phyloP scores from a whole-genome alignment of 2,329 filamentous ascomycete genomes.

The Elsinoe ampelina region DNA sequence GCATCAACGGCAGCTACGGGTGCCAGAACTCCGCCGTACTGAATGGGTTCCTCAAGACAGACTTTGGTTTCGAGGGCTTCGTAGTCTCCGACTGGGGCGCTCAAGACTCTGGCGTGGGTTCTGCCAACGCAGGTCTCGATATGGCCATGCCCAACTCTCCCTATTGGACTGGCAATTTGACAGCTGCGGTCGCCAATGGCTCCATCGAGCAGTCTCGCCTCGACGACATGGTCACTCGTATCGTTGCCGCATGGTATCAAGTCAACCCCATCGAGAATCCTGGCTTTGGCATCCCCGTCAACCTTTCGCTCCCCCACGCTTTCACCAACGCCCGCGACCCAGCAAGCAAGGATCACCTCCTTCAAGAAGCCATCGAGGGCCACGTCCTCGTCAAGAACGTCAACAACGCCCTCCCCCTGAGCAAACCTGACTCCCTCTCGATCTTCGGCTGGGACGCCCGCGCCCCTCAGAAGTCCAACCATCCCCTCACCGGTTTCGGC shows the following conservation, averaged over 20 bases:
- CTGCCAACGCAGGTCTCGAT: conserved; percentile 24
- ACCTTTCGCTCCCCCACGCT: conserved; percentile 18
- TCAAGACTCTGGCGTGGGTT: conserved; percentile 23
- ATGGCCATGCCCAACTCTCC: conserved; percentile 23
- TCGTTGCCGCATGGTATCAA: conserved; percentile 23
- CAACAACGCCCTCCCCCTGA: conserved; percentile 46
- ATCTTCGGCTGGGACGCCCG: conserved; percentile 26
- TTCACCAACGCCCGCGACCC: conserved; percentile 46
- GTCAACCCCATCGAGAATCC: conserved; percentile 16
- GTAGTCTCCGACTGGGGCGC: conserved; percentile 21
- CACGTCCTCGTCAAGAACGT: conserved; percentile 56
- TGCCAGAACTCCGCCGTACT: conserved; percentile 55
- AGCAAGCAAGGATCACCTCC: conserved; percentile 38
- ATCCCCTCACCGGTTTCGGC: background rate
- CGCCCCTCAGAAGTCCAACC: conserved; percentile 12
- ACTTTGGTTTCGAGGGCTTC: conserved; percentile 35
- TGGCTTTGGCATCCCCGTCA: conserved; percentile 16
- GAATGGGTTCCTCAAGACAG: conserved; percentile 56
- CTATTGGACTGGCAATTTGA: conserved; percentile 21
- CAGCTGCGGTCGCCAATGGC: conserved; percentile 26
- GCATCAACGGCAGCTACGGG: conserved; percentile 56
- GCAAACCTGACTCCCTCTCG: conserved; percentile 32
- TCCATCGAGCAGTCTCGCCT: conserved; percentile 24
- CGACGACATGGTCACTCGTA: conserved; percentile 28
- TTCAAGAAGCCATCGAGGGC: conserved; percentile 51